phyloP scores from a whole-genome alignment of 495 filamentous ascomycete species.

The Trichoderma virens region DNA sequence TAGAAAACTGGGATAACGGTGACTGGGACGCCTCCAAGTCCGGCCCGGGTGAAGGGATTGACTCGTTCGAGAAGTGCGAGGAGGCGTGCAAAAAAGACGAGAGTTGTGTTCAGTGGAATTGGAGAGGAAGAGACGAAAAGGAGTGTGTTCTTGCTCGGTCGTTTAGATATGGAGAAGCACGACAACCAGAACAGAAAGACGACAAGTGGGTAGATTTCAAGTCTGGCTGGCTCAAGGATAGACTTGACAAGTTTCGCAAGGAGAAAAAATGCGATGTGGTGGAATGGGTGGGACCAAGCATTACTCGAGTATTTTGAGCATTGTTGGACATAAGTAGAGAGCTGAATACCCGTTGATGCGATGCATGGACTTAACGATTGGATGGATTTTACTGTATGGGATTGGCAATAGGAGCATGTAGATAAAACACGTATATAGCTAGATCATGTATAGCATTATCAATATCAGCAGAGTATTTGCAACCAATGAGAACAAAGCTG shows the following conservation, averaged over 20 bases:
- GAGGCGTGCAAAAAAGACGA: background rate
- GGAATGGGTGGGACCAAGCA: slow-evolving; percentile 3
- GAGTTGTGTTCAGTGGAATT: background rate
- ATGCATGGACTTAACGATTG: background rate
- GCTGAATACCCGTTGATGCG: background rate
- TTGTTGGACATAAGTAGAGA: background rate
- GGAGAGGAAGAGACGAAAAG: background rate
- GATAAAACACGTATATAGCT: background rate
- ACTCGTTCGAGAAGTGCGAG: background rate
- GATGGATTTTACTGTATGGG: background rate
- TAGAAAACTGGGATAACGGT: slow-evolving; percentile 4
- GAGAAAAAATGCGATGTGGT: background rate
- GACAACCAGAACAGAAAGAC: background rate
- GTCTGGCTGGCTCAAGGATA: background rate
- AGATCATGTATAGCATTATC: background rate
- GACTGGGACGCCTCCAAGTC: background rate
- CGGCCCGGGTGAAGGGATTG: background rate
- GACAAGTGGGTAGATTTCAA: background rate
- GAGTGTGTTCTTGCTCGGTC: background rate
- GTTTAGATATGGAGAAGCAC: background rate
- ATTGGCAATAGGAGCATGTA: background rate
- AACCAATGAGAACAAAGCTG: background rate
- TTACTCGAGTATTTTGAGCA: background rate
- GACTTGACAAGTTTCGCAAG: background rate
- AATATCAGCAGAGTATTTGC: background rate